phyloP scores from a whole-genome alignment of 2,329 filamentous ascomycete genomes.

The Emergomyces orientalis region DNA sequence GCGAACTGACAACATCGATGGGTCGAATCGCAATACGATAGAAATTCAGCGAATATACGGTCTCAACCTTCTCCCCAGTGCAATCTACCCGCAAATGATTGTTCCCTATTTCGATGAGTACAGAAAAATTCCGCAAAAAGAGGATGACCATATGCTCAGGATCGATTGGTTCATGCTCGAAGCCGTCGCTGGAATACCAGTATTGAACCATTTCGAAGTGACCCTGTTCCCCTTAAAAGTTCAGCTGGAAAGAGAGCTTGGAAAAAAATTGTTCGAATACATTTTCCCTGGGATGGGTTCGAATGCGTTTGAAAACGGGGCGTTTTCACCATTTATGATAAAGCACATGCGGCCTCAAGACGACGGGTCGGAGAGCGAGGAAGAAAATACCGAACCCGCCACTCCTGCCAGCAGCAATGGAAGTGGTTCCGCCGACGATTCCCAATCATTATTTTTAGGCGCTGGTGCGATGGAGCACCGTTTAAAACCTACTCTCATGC shows the following conservation, averaged over 20 bases:
- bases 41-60: slow-evolving; percentile 82
- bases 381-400: slow-evolving; percentile 32
- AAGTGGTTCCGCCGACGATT: slow-evolving; percentile 36
- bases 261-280: slow-evolving; percentile 90
- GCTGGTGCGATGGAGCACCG: slow-evolving; percentile 71
- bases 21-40: slow-evolving; percentile 87
- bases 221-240: slow-evolving; percentile 87
- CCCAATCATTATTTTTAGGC: slow-evolving; percentile 45
- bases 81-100: slow-evolving; percentile 93
- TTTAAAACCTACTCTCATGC: slow-evolving; percentile 68
- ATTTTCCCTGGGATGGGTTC: slow-evolving; percentile 79
- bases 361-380: slow-evolving; percentile 35
- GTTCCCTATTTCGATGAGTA: slow-evolving; percentile 71
- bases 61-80: slow-evolving; percentile 79
- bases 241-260: slow-evolving; percentile 85
- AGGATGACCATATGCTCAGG: slow-evolving; percentile 73
- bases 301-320: slow-evolving; percentile 40
- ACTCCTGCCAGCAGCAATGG: slow-evolving; percentile 32
- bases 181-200: slow-evolving; percentile 91
- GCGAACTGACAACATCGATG: slow-evolving; percentile 92
- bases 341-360: slow-evolving; percentile 43
- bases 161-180: slow-evolving; percentile 99
- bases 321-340: slow-evolving; percentile 45
- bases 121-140: slow-evolving; percentile 43
- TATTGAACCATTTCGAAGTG: slow-evolving; percentile 95